A percentile compares a stretch with the other conserved stretches of the same genome.
Conservation (phyloP, 2,329 filamentous ascomycete genomes). For the Colletotrichum karsti region DNA sequence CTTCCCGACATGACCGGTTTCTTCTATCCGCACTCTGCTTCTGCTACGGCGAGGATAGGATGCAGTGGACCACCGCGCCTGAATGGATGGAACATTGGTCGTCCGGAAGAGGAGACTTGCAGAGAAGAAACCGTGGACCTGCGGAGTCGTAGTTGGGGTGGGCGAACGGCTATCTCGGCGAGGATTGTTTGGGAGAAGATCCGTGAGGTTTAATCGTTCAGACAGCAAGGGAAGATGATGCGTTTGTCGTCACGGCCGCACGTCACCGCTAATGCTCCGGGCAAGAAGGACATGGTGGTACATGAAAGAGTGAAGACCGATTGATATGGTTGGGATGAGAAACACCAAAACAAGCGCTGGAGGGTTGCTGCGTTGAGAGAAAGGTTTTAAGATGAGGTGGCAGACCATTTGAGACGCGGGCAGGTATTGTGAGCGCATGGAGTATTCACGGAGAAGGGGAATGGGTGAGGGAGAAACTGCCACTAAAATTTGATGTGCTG, state of each 20-base stretch:
- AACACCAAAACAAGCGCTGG: background rate
- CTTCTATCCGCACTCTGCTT: background rate
- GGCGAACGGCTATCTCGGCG: background rate
- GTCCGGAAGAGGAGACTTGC: background rate
- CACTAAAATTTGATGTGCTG: too few species aligned
- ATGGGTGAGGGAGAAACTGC: too few species aligned
- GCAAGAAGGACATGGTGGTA: background rate
- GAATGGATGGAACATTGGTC: background rate
- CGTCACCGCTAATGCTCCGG: background rate
- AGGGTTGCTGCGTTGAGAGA: too few species aligned
- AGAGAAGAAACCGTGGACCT: background rate
- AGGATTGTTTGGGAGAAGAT: background rate
- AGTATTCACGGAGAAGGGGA: too few species aligned
- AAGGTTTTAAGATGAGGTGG: background rate
- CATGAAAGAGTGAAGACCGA: background rate
- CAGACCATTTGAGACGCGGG: background rate
- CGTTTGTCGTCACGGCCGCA: background rate
- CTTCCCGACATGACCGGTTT: background rate
- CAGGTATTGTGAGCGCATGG: background rate
- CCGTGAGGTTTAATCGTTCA: background rate
- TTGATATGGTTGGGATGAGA: background rate
- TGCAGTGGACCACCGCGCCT: too few species aligned
- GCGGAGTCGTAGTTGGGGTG: background rate
- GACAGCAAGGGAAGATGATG: background rate
- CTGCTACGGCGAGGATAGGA: background rate